Percentiles rank a stretch among this genome's conserved stretches.
Evolutionary conservation across 192 early-diverging fungal species (phyloP).

Genomic region (Mycoemilia scoparia): DNA sequence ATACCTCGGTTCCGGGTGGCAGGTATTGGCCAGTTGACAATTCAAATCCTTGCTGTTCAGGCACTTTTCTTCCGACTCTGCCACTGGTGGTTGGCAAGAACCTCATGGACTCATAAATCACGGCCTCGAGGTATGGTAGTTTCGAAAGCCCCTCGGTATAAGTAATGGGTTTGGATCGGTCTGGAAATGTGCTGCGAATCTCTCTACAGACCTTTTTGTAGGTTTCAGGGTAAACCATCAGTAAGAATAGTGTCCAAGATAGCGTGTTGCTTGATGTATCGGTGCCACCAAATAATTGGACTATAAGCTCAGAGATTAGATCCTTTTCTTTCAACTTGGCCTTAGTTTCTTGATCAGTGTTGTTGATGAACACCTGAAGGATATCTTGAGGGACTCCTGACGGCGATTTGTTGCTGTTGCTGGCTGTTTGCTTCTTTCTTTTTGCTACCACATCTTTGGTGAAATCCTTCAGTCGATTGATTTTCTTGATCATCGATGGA

Average conservation of each 20-base stretch:
- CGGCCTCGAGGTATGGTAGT: constrained; percentile 12
- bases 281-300: background rate
- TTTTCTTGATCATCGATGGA: constrained; percentile 3
- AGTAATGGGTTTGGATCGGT: background rate
- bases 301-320: background rate
- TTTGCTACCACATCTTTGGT: constrained; percentile 5
- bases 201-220: background rate
- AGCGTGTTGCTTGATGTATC: constrained; percentile 2
- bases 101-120: constrained; percentile 13
- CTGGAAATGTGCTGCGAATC: constrained; percentile 2
- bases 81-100: constrained; percentile 8
- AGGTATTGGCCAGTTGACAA: constrained; percentile 8
- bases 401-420: constrained; percentile 1
- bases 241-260: constrained; percentile 14
- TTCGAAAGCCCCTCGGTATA: background rate
- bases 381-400: constrained; percentile 6
- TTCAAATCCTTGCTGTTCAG: background rate
- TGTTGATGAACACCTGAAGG: constrained; percentile 4
- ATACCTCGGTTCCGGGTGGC: constrained; percentile 7
- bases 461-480: constrained; percentile 10
- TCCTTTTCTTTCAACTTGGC: background rate
- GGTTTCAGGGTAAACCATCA: constrained; percentile 11
- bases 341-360: background rate
- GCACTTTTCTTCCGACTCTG: constrained; percentile 7
- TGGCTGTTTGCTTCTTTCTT: constrained; percentile 4